Evolutionary conservation across 2,329 filamentous ascomycete genomes (phyloP), one percentile per base, ranked within the genome.

Genomic region (Aspergillus sp.): DNA sequence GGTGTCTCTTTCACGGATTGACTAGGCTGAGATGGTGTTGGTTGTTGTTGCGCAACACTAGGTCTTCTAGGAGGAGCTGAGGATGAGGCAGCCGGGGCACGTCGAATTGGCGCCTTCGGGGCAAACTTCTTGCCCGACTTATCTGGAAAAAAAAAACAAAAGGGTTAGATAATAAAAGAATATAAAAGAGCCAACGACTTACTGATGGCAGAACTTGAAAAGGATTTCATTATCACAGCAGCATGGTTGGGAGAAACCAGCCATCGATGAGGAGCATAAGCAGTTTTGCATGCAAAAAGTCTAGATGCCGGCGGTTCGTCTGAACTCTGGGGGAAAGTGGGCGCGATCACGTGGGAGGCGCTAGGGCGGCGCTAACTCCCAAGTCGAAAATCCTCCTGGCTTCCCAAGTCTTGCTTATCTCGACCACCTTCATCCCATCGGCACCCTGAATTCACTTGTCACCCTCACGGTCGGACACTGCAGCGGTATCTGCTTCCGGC

Each of bases 61-160:
- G 69, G 58, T 44, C 63, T 60, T 34, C 66, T 51, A 29, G 70
- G 63, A 35, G 70, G 56, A 38, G 62, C 60, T 44, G 58, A 59
- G 44, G 58, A 31, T 37, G 54, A 59, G 45, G 61, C 57, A 46
- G 70, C 62, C 43, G 70, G 67, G 48, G 74, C 70, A 46, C 76
- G 73, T 58, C 82, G 78, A 51, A 74, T 72, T 30, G 78, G 79
- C 51, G 79, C 78, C 69, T 86, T 88, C 36, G 85, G 85, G 62
- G 86, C 86, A 70, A 89, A 88, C 67, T 87, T 86, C 69, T 86
- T 86, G 65, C 84, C 76, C 69, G 85, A 84, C 73, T 86, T 84
- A 54, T 68, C 74, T 69, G 45, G 7, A 48, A 32, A 40, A 42
- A 33, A 36, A 28, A 19, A 39, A 10, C 32, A 30, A 28, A 32